Evolutionary conservation across 1,284 basidiomycete genomes (phyloP).

Genomic region (Xerocomus subilludens): DNA sequence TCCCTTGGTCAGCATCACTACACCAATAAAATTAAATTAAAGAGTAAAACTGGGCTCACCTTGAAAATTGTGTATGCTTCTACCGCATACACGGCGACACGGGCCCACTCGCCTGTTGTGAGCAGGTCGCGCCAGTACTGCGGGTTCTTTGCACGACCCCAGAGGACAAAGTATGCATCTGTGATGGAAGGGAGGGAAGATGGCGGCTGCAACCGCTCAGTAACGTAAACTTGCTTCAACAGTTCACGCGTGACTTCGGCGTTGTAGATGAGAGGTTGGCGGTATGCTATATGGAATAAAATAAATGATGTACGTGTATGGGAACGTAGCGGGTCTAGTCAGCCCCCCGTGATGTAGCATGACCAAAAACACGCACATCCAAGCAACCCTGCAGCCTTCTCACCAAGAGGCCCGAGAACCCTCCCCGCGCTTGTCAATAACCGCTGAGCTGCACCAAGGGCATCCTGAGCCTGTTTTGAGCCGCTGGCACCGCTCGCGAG

Average conservation of each 20-base stretch:
- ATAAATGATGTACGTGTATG: neutral
- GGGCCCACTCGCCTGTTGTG: constrained; percentile 81
- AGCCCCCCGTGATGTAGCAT: constrained; percentile 8
- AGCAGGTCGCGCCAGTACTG: constrained; percentile 78
- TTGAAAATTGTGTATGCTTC: constrained; percentile 93
- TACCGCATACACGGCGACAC: constrained; percentile 84
- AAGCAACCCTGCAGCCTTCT: constrained; percentile 68
- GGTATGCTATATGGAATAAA: constrained; percentile 85
- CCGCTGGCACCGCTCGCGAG: constrained; percentile 55
- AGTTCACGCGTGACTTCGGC: constrained; percentile 85
- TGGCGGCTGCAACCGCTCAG: constrained; percentile 89
- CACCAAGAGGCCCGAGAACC: constrained; percentile 68
- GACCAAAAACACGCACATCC: constrained; percentile 66
- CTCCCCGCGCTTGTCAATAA: constrained; percentile 66
- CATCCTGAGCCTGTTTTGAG: constrained; percentile 77
- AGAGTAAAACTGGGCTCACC: constrained; percentile 60
- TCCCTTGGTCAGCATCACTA: constrained; percentile 23
- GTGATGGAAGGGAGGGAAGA: constrained; percentile 71
- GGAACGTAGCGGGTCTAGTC: constrained; percentile 3
- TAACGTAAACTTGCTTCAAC: constrained; percentile 90
- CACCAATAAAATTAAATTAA: constrained; percentile 30
- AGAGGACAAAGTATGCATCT: constrained; percentile 80
- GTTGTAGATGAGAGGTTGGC: constrained; percentile 86
- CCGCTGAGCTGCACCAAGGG: constrained; percentile 68
- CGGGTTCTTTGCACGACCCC: constrained; percentile 71